A percentile compares a stretch with the other conserved stretches of the same genome.
These are phyloP conservation scores for Oidiodendron maius DNA, from an alignment of 495 filamentous ascomycete genomes.

Conservation along the genomic window DNA sequence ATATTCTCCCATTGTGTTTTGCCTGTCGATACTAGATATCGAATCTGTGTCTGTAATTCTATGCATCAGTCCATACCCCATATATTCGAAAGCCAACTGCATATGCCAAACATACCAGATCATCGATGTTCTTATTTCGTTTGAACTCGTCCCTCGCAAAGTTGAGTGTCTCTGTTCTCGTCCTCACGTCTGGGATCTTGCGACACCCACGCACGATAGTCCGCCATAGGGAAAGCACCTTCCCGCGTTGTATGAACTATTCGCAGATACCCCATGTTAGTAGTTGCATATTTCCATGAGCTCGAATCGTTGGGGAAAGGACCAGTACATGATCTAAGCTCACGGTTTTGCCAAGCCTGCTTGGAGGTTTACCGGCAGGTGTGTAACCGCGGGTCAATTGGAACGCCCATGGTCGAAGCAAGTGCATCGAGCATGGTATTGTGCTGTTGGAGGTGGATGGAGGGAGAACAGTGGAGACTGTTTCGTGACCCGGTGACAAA, in stretches of 20 bases:
- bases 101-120: slow-evolving; percentile 47
- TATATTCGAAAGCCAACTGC: not conserved
- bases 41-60: slow-evolving; percentile 35
- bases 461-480: not conserved
- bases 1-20: slow-evolving; percentile 55
- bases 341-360: slow-evolving; percentile 20
- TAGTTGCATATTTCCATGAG: no score
- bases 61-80: slow-evolving; percentile 8
- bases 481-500: slow-evolving; percentile 1
- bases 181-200: slow-evolving; percentile 41
- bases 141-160: slow-evolving; percentile 77
- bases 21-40: slow-evolving; percentile 50
- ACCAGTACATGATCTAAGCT: slow-evolving; percentile 50
- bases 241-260: slow-evolving; percentile 54
- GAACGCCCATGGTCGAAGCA: slow-evolving; percentile 19
- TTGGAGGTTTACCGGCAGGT: slow-evolving; percentile 17
- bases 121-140: slow-evolving; percentile 61
- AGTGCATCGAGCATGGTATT: slow-evolving; percentile 26
- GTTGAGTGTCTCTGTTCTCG: slow-evolving; percentile 57
- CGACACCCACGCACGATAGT: slow-evolving; percentile 45
- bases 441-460: not conserved
- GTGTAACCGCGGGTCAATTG: slow-evolving; percentile 31
- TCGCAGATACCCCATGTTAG: no score
- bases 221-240: slow-evolving; percentile 51
- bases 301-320: slow-evolving; percentile 12